Percentiles rank a stretch among this genome's conserved stretches.
Evolutionary conservation across 192 early-diverging fungal species (phyloP).

Genomic region (Phlyctochytrium arcticum): DNA sequence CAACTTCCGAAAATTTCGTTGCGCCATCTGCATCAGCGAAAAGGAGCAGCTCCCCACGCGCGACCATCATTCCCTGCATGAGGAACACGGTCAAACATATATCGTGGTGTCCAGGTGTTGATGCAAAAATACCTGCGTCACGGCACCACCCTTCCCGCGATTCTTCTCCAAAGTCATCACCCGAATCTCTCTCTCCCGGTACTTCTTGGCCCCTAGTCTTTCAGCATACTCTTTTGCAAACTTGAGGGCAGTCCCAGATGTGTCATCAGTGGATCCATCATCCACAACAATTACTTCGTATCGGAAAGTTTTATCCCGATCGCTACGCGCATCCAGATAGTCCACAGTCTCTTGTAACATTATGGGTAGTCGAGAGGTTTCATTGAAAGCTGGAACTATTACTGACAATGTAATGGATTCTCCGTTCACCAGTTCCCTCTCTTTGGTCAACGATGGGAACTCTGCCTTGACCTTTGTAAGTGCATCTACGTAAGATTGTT

Average conservation of each 20-base stretch:
- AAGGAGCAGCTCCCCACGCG: constrained; percentile 69
- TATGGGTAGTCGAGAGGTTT: constrained; percentile 71
- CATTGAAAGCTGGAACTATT: constrained; percentile 91
- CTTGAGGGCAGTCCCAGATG: constrained; percentile 59
- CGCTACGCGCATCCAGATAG: constrained; percentile 54
- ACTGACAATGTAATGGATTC: constrained; percentile 62
- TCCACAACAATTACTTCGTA: constrained; percentile 92
- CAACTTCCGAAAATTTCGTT: constrained; percentile 84
- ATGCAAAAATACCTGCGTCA: constrained; percentile 61
- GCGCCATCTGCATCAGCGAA: constrained; percentile 98
- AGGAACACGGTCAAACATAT: neutral
- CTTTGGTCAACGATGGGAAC: constrained; percentile 38
- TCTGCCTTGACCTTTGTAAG: constrained; percentile 22
- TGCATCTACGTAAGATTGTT: constrained; percentile 48
- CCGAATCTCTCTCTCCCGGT: constrained; percentile 52
- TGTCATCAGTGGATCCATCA: constrained; percentile 84
- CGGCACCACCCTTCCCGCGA: constrained; percentile 90
- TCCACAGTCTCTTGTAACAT: constrained; percentile 79
- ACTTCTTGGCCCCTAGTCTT: neutral
- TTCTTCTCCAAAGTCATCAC: constrained; percentile 77
- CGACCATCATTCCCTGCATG: constrained; percentile 73
- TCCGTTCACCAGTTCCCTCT: constrained; percentile 20
- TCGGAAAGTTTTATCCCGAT: constrained; percentile 37
- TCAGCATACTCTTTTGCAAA: constrained; percentile 30
- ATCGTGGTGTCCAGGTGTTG: neutral